Base-by-base conservation (phyloP, 768 basidiomycete genomes). In the Leucogyrophana mollusca region DNA sequence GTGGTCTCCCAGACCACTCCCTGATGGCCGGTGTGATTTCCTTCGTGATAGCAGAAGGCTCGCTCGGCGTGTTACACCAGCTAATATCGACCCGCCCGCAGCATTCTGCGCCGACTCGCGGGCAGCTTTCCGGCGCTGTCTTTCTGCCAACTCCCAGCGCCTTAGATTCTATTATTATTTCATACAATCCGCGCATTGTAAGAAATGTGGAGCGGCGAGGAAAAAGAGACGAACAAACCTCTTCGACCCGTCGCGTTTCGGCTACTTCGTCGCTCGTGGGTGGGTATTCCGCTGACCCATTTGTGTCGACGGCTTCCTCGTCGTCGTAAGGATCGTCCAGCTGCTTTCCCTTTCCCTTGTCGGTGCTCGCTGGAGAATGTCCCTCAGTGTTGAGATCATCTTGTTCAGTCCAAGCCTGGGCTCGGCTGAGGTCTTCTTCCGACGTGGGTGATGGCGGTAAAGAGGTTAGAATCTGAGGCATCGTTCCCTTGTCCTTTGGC, bases 111-210 rank as follows among this genome's bases (percentile, higher is more conserved):
- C 10, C 2, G 84, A 82, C 46, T 82, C 84, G 45, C 90, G 77
- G 3, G 78, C 83, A 27, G 78, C 74, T 65, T 83, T 90, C 69
- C 90, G 78, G 48, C 87, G 77, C 55, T 82, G 82, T 16, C 85
- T 77, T 58, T 92, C 90, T 33, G 80, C 80, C 37, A 80, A 68
- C 55, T 92, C 90, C 90, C 89, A 92, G 34, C 77, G 77, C 53
- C 77, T 74, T 21, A 93, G 72, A 49, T 80, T 92, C 90, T 92
- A 62, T 43, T 25, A 43, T 44, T 20, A 17, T 8, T 22, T 20
- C 34, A 5, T 13, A 21, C 32, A 4, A 17, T 14, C 16, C 40
- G 6, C 24, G 46, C 20, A 20, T 39, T 18, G 25, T 9, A n/a
- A 36, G 22, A 14, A 7, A 34, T 23, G 34, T 34, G 37, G 17